Percentiles rank a stretch among this genome's conserved stretches.
These are phyloP conservation scores for Gnetum montanum DNA, from an alignment of 75 land plant genomes.

Conservation along the genomic window DNA sequence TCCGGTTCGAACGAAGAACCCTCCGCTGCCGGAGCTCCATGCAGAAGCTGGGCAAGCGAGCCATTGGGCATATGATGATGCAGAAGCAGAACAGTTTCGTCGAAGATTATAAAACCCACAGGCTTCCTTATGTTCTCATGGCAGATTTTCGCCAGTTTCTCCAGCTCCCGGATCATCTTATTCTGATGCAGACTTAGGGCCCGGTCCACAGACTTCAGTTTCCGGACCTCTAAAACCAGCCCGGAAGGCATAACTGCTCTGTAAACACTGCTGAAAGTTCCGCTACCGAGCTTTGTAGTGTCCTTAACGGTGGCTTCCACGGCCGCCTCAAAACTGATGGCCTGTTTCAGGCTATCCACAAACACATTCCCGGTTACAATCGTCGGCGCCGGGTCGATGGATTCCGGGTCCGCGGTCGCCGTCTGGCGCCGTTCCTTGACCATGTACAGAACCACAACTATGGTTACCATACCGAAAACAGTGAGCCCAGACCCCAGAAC, in stretches of 20 bases:
- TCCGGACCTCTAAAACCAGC: slow-evolving; percentile 47
- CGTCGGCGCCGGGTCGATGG: slow-evolving; percentile 20
- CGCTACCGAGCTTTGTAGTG: slow-evolving; percentile 48
- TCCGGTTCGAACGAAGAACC: slow-evolving; percentile 32
- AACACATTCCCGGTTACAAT: slow-evolving; percentile 49
- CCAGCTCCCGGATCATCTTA: slow-evolving; percentile 71
- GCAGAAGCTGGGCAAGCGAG: slow-evolving; percentile 57
- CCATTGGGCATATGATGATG: slow-evolving; percentile 64
- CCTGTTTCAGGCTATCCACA: slow-evolving; percentile 43
- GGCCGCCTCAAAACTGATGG: slow-evolving; percentile 49
- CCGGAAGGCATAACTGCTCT: slow-evolving; percentile 80
- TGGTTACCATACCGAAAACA: slow-evolving; percentile 37
- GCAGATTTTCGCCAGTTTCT: slow-evolving; percentile 47
- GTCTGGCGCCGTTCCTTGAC: slow-evolving; percentile 54
- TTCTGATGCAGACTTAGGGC: slow-evolving; percentile 52
- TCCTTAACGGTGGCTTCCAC: slow-evolving; percentile 59
- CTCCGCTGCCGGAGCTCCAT: too few species aligned
- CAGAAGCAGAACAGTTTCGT: slow-evolving; percentile 56
- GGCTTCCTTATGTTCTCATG: slow-evolving; percentile 67
- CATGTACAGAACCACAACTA: slow-evolving; percentile 52
- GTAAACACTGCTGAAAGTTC: slow-evolving; percentile 69
- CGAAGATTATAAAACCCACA: slow-evolving; percentile 59
- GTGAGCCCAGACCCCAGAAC: slow-evolving; percentile 57
- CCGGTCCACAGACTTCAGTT: slow-evolving; percentile 55
- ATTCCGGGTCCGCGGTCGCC: slow-evolving; percentile 33